Base-by-base conservation (phyloP, 129 eudicot species). In the Artemisia annua region DNA sequence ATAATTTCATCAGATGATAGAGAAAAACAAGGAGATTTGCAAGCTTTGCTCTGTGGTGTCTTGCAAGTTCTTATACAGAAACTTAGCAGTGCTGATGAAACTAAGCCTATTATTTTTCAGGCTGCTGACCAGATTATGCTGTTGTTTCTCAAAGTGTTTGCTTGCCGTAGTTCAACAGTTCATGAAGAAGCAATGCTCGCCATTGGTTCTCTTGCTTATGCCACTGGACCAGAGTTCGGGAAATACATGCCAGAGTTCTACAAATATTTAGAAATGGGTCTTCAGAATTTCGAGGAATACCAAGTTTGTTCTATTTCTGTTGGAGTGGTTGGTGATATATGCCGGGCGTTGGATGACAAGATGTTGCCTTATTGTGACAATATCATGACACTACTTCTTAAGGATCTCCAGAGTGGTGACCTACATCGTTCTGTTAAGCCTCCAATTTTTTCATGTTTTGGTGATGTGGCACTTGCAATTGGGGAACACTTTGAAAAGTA, bases 151-250 rank as follows among this genome's bases (percentile, higher is more conserved):
- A 86, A 77, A 53, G 91, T 91, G 24, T 91, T 91, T 74, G 88
- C 84, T 66, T 88, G 96, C 26, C 88, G 89, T 52, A 91, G 97
- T 72, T 84, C 96, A 39, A 88, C 97, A 19, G 97, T 91, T 20
- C 96, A 89, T 48, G 98, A 92, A 79, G 98, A 92, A 82, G 98
- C 98, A 48, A 92, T 92, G 98, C 95, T 92, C 55, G 96, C 98
- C 13, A 92, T 92, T 60, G 98, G 98, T 63, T 90, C 98, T n/a
- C 78, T 92, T 69, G 98, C 98, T 20, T 92, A 92, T 74, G 96
- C 96, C 18, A 89, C 96, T 70, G 98, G 98, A 57, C 84, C 88
- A 1, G 91, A 87, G 26, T 92, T 92, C 69, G 87, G 51, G 9
- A 92, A 89, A 63, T 92, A 89, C 71, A 92, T 92, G 98, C 73